phyloP scores from a whole-genome alignment of 441 rosid genomes.

The Eutrema salsugineum region DNA sequence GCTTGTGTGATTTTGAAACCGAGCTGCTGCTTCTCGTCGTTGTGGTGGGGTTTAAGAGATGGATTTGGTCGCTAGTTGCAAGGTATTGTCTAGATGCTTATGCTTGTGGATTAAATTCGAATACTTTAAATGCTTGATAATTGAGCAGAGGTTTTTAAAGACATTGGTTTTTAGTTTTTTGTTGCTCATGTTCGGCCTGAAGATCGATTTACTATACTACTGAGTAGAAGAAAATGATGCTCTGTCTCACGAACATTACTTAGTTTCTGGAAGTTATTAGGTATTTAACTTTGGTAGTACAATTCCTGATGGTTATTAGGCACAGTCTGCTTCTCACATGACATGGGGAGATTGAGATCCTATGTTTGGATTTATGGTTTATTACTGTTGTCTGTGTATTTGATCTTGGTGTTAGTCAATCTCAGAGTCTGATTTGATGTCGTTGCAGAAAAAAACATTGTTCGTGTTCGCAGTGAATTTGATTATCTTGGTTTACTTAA shows the following conservation, averaged over 20 bases:
- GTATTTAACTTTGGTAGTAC: too few relatives aligned
- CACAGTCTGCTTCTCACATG: neutral
- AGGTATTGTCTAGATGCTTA: conserved; percentile 37
- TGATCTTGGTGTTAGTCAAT: neutral
- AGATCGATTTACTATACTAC: too few relatives aligned
- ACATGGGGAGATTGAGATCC: neutral
- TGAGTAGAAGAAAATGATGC: too few relatives aligned
- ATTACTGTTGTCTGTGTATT: neutral
- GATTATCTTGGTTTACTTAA: neutral
- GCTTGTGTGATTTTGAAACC: conserved; percentile 21
- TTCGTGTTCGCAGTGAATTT: neutral
- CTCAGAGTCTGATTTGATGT: neutral
- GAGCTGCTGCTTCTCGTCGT: conserved; percentile 8
- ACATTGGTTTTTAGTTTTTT: too few relatives aligned
- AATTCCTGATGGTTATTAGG: conserved; percentile 6
- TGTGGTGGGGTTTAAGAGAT: conserved; percentile 26
- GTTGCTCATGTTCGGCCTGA: too few relatives aligned
- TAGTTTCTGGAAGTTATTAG: too few relatives aligned
- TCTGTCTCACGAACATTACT: too few relatives aligned
- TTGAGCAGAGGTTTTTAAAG: too few relatives aligned
- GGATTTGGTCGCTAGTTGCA: conserved; percentile 75
- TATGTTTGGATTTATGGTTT: neutral
- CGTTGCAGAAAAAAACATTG: neutral
- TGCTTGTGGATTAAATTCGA: neutral
- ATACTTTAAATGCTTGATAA: too few relatives aligned